These are phyloP conservation scores for Yamadazyma mexicana DNA, from an alignment of 1,139 yeast species.

Conservation along the genomic window DNA sequence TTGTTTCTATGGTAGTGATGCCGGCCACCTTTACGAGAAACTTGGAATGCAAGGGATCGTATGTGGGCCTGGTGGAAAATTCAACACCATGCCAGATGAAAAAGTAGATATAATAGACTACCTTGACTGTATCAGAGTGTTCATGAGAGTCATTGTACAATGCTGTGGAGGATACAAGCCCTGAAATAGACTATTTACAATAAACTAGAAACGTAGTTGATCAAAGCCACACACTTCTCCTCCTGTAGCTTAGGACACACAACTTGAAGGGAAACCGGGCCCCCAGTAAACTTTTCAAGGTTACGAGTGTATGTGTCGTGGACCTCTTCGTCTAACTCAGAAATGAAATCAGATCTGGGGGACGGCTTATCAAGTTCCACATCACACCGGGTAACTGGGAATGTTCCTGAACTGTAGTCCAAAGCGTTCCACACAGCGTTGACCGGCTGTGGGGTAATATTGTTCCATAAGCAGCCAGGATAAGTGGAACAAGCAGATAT, in stretches of 20 bases:
- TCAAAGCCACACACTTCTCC: conserved; percentile 12
- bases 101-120: conserved; percentile 16
- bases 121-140: conserved; percentile 14
- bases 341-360: conserved; percentile 7
- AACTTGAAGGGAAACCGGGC: conserved; percentile 15
- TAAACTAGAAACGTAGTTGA: conserved; percentile 8
- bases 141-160: conserved; percentile 14
- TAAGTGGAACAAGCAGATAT: conserved; percentile 14
- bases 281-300: conserved; percentile 12
- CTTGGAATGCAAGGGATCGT: conserved; percentile 19
- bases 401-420: conserved; percentile 15
- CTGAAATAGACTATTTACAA: background rate
- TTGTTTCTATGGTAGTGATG: conserved; percentile 27
- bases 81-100: conserved; percentile 17
- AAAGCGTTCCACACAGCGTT: conserved; percentile 16
- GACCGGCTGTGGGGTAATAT: conserved; percentile 14
- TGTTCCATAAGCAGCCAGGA: conserved; percentile 14
- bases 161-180: conserved; percentile 15
- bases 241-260: conserved; percentile 14
- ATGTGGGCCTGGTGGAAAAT: conserved; percentile 17
- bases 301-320: conserved; percentile 10
- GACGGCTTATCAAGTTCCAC: conserved; percentile 8
- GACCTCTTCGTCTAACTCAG: conserved; percentile 12
- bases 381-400: conserved; percentile 17
- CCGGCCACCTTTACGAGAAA: conserved; percentile 25